phyloP scores from a whole-genome alignment of 305 asterid species.

The Fraxinus sp. region DNA sequence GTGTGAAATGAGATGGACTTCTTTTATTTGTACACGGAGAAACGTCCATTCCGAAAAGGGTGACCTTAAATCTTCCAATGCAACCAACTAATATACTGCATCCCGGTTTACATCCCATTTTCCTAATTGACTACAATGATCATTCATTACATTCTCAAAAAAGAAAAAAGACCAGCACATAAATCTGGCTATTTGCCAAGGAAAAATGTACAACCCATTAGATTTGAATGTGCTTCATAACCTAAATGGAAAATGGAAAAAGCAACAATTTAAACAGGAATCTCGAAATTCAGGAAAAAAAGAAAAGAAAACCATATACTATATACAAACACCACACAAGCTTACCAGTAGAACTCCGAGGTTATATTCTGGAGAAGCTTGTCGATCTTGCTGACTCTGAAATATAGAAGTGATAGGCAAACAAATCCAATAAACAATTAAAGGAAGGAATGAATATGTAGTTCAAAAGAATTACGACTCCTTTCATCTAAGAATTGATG shows the following conservation, averaged over 20 bases:
- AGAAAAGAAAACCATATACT: neutral
- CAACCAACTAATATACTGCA: neutral
- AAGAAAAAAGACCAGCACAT: neutral
- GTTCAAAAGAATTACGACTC: neutral
- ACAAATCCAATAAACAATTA: neutral
- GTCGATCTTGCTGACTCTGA: conserved; percentile 50
- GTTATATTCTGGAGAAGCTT: conserved; percentile 72
- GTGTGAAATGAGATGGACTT: neutral
- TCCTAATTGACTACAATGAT: neutral
- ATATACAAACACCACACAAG: neutral
- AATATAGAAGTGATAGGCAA: conserved; percentile 16
- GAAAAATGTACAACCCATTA: neutral
- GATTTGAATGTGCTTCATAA: neutral
- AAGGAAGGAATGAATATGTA: neutral
- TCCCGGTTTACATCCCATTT: neutral
- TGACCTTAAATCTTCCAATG: neutral
- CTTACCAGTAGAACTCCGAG: conserved; percentile 88
- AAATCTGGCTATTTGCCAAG: neutral
- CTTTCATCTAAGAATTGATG: neutral
- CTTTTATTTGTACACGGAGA: neutral
- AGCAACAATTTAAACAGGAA: neutral
- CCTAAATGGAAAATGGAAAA: neutral
- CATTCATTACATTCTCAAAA: neutral
- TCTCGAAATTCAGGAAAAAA: neutral
- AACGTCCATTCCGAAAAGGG: neutral